Evolutionary conservation across 164 flowering plant species (phyloP).

Genomic region (Stephania yunnanensis): DNA sequence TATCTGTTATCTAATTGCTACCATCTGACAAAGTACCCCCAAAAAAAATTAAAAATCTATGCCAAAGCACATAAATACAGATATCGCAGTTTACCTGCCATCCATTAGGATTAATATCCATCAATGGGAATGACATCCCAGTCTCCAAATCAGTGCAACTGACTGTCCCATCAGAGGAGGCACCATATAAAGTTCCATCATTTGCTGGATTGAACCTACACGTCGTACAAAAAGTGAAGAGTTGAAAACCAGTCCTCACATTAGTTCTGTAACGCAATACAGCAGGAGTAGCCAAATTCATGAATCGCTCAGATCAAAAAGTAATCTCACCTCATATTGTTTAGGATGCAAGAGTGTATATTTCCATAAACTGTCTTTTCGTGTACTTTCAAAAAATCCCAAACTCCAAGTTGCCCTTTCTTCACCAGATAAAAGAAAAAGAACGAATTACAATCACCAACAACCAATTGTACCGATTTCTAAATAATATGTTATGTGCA

Average conservation of each 20-base stretch:
- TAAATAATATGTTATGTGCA: background rate
- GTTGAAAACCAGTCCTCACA: background rate
- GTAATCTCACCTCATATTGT: conserved; percentile 67
- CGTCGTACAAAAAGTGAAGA: background rate
- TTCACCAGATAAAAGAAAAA: conserved; percentile 22
- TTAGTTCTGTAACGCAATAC: background rate
- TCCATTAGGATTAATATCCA: conserved; percentile 85
- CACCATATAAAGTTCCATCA: conserved; percentile 67
- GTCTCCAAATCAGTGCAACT: conserved; percentile 86
- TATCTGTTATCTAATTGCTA: background rate
- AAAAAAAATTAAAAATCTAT: background rate
- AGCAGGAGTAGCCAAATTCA: background rate
- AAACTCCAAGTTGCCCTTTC: conserved; percentile 99
- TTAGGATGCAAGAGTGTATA: conserved; percentile 69
- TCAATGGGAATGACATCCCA: conserved; percentile 58
- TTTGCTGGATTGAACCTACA: conserved; percentile 70
- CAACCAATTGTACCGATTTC: conserved; percentile 5
- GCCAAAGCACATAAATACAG: background rate
- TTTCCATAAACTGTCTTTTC: conserved; percentile 81
- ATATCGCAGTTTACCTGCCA: conserved; percentile 58
- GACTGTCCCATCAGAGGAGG: conserved; percentile 92
- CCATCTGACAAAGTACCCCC: background rate
- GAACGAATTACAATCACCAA: conserved; percentile 13
- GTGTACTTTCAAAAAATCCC: conserved; percentile 72
- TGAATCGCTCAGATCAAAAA: background rate